phyloP scores from a whole-genome alignment of 352 stramenopile species.

The Phytophthora cryptogea region DNA sequence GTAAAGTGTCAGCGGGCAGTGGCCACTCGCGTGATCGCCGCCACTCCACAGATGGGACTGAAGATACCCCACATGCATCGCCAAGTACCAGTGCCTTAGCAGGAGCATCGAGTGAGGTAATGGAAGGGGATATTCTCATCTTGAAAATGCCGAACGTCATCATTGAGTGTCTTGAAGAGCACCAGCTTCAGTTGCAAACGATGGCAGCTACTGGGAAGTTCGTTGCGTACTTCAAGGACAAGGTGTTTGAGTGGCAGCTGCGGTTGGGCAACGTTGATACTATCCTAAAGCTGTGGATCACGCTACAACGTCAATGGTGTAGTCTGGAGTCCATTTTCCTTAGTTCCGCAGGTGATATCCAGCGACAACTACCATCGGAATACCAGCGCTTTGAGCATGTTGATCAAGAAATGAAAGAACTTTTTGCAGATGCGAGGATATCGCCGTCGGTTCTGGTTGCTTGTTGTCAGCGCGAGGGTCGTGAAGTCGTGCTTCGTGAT shows the following conservation, averaged over 20 bases:
- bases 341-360: constrained; percentile 90
- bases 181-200: constrained; percentile 95
- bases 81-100: constrained; percentile 8
- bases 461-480: constrained; percentile 77
- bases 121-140: constrained; percentile 86
- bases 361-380: constrained; percentile 91
- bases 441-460: constrained; percentile 73
- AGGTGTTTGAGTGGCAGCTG: constrained; percentile 95
- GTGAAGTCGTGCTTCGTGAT: constrained; percentile 78
- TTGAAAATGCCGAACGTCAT: constrained; percentile 92
- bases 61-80: neutral
- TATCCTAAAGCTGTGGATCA: constrained; percentile 93
- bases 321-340: constrained; percentile 96
- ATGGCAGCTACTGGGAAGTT: constrained; percentile 97
- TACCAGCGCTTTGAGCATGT: constrained; percentile 90
- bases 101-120: constrained; percentile 25
- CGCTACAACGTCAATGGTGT: constrained; percentile 91
- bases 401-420: constrained; percentile 86
- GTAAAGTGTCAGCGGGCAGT: constrained; percentile 12
- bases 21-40: constrained; percentile 6
- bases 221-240: constrained; percentile 95
- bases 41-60: constrained; percentile 4
- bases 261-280: constrained; percentile 92
- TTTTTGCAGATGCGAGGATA: constrained; percentile 64
- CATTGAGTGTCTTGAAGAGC: constrained; percentile 94